Evolutionary conservation across 2,329 filamentous ascomycete genomes (phyloP), one percentile per base, ranked within the genome.

Genomic region (Xylaria sp.): DNA sequence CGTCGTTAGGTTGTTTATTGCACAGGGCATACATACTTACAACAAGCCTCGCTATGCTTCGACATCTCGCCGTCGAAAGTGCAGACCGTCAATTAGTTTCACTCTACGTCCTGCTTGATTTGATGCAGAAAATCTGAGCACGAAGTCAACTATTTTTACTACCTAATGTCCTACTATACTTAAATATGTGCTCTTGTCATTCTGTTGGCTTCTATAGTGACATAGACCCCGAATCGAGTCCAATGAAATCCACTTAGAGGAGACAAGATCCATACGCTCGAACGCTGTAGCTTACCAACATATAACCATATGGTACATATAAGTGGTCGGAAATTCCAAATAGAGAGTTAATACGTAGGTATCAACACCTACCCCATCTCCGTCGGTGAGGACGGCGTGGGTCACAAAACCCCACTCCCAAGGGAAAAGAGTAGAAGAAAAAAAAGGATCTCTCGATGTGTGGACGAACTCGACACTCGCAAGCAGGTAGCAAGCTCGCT

Each of bases 31-130:
- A 69, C 71, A 22, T 66, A 70, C 69, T 33, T 68, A 57, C 67
- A 72, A 61, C 69, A 72, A 39, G 71, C 71, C 59, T 71, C 66
- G 17, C 67, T 70, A 39, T 72, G 62, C 45, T 69, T 66, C 44
- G 71, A 72, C 71, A 71, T 66, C 17, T 42, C 15, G 25, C 38
- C 51, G 3, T 27, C 20, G 22, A 39, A 49, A 42, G 5, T 11
- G 11, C 13, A 54, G 11, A 17, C 10, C 25, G 49, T 33, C 15
- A 13, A 38, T 51, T 13, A 29, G 17, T 55, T 49, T 42, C 13
- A 33, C 36, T 57, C 29, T 33, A 44, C n/a, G 39, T 58, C 36
- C 15, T 5, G 36, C 25, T 57, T 15, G n/a, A 11, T 49, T 47
- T 27, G n/a, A 33, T 10, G 22, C 11, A 25, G 22, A 22, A 15